Evolutionary conservation across 164 flowering plant genomes (phyloP).

Genomic region (Vitis rupestris): DNA sequence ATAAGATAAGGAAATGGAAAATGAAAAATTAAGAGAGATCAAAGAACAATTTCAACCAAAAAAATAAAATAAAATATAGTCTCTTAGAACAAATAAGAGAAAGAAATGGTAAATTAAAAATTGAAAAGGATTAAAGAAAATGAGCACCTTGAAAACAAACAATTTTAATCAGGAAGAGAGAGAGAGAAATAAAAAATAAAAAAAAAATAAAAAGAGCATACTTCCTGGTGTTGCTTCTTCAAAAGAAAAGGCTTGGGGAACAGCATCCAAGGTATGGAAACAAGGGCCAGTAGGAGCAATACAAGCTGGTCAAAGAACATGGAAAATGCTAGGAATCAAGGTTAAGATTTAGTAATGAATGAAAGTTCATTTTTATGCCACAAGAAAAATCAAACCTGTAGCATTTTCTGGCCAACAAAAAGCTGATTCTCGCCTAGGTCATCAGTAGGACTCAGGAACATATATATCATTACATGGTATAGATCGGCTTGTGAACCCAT

Average conservation of each 20-base stretch:
- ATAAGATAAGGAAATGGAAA: background rate
- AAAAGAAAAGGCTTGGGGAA: conserved; percentile 85
- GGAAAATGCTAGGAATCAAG: background rate
- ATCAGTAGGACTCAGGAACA: conserved; percentile 92
- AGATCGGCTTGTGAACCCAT: conserved; percentile 93
- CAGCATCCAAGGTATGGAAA: conserved; percentile 95
- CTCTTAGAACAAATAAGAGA: no score
- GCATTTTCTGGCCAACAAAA: conserved; percentile 67
- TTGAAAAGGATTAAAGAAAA: background rate
- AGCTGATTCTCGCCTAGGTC: conserved; percentile 94
- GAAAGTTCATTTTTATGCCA: background rate
- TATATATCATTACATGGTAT: conserved; percentile 89
- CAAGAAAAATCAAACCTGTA: conserved; percentile 51
- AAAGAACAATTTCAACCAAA: no score
- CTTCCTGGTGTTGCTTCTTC: conserved; percentile 74
- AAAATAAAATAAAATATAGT: no score
- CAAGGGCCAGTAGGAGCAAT: conserved; percentile 61
- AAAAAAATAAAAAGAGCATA: conserved; percentile 29
- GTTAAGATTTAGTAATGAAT: no score
- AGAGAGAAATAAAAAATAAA: no score
- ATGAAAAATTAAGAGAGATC: no score
- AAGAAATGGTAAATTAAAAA: no score
- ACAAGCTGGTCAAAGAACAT: conserved; percentile 43
- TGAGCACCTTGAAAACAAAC: conserved; percentile 39
- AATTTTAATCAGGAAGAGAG: background rate